Conservation (phyloP, 1,284 basidiomycete species). For the Peniophora sp. region DNA sequence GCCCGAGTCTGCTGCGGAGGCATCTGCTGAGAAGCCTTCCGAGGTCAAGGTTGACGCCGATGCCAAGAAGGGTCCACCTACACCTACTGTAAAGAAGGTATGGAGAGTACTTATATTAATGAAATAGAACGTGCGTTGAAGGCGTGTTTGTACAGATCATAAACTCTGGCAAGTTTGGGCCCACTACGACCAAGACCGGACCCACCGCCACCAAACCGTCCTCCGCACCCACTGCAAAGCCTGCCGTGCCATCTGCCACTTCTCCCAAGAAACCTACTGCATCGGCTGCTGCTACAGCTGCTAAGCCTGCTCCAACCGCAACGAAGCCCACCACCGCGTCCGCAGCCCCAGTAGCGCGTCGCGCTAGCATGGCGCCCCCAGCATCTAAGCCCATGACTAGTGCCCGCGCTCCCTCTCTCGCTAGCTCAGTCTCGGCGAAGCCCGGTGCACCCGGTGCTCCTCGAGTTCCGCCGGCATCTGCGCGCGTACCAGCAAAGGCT, state of each 20-base stretch:
- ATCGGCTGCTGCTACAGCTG: conserved; percentile 18
- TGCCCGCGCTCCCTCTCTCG: conserved; percentile 24
- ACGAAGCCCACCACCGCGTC: conserved; percentile 20
- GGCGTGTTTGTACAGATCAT: conserved; percentile 39
- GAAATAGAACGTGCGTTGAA: conserved; percentile 18
- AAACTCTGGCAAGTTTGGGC: conserved; percentile 59
- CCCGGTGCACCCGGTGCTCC: conserved; percentile 19
- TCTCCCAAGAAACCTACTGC: conserved; percentile 13
- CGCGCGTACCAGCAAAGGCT: conserved; percentile 24
- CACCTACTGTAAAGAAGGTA: conserved; percentile 61
- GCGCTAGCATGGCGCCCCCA: conserved; percentile 22
- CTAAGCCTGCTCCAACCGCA: conserved; percentile 33
- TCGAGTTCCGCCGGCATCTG: conserved; percentile 44
- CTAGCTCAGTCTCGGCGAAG: conserved; percentile 16
- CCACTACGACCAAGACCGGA: conserved; percentile 45
- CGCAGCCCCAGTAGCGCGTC: conserved; percentile 13
- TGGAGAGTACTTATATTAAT: conserved; percentile 9
- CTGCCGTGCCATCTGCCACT: conserved; percentile 13
- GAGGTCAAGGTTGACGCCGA: background rate
- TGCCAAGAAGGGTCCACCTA: conserved; percentile 25
- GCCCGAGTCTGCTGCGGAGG: background rate
- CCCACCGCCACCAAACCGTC: conserved; percentile 33
- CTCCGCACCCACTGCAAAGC: conserved; percentile 13
- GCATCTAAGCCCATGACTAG: conserved; percentile 25
- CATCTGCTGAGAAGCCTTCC: background rate